These are phyloP conservation scores for Fusarium scirpi DNA, from an alignment of 2,329 filamentous ascomycete genomes.

Conservation along the genomic window DNA sequence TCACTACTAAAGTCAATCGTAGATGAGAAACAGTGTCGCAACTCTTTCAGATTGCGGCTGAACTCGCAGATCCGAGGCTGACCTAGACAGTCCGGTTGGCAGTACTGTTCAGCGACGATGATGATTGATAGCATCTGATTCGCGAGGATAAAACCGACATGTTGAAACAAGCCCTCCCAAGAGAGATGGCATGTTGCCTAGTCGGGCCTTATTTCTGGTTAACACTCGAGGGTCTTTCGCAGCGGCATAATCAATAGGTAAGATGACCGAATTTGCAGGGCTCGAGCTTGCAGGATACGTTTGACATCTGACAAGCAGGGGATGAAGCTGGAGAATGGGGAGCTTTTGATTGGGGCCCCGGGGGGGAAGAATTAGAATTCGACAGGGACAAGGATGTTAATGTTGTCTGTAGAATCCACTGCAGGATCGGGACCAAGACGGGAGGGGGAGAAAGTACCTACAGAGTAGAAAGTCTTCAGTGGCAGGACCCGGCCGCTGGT, in stretches of 20 bases:
- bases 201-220: slow-evolving; percentile 43
- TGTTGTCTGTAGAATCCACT: not conserved
- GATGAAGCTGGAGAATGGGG: slow-evolving; percentile 28
- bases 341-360: slow-evolving; percentile 37
- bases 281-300: slow-evolving; percentile 20
- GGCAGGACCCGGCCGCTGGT: slow-evolving; percentile 39
- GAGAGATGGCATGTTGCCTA: slow-evolving; percentile 37
- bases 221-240: not conserved
- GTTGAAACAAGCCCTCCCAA: slow-evolving; percentile 15
- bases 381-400: slow-evolving; percentile 6
- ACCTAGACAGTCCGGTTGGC: not conserved
- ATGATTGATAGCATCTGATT: slow-evolving; percentile 27
- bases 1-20: slow-evolving; percentile 20
- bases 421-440: not conserved
- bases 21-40: not conserved
- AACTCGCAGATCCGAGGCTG: slow-evolving; percentile 1
- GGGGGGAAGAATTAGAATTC: slow-evolving; percentile 6
- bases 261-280: slow-evolving; percentile 6
- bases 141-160: slow-evolving; percentile 15
- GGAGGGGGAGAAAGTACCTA: not conserved
- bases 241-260: slow-evolving; percentile 28
- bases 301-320: slow-evolving; percentile 40
- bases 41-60: slow-evolving; percentile 1
- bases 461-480: not conserved
- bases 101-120: not conserved